Percentiles rank a stretch among this genome's conserved stretches.
phyloP scores from a whole-genome alignment of 1,139 yeast genomes.

The Pichia sp. region DNA sequence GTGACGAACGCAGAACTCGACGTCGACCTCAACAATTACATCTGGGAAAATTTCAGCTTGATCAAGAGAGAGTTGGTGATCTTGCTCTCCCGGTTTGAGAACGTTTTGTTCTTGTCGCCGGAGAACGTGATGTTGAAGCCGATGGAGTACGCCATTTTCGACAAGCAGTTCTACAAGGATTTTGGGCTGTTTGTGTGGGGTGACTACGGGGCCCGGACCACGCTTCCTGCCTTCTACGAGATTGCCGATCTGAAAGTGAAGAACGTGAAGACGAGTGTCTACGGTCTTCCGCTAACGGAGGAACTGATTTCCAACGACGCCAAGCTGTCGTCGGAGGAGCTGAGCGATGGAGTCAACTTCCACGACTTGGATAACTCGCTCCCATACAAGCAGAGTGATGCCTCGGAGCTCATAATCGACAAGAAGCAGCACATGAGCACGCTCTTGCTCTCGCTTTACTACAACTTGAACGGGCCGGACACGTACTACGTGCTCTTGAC shows the following conservation, averaged over 20 bases:
- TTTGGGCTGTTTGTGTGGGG: slow-evolving; percentile 57
- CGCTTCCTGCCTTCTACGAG: slow-evolving; percentile 55
- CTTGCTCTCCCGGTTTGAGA: slow-evolving; percentile 55
- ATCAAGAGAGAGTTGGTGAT: slow-evolving; percentile 63
- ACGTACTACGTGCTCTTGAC: slow-evolving; percentile 48
- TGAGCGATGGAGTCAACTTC: slow-evolving; percentile 24
- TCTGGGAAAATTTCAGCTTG: slow-evolving; percentile 24
- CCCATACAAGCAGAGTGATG: slow-evolving; percentile 60
- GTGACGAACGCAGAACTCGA: neutral
- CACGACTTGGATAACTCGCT: slow-evolving; percentile 57
- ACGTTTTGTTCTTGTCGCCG: slow-evolving; percentile 58
- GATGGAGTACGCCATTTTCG: slow-evolving; percentile 49
- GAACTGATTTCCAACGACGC: slow-evolving; percentile 10
- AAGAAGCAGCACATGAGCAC: slow-evolving; percentile 52
- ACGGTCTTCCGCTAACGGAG: slow-evolving; percentile 26
- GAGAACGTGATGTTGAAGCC: slow-evolving; percentile 60
- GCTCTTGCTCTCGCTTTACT: slow-evolving; percentile 50
- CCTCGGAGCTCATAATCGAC: slow-evolving; percentile 55
- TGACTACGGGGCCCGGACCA: slow-evolving; percentile 60
- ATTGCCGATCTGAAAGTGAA: slow-evolving; percentile 41
- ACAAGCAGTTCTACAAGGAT: slow-evolving; percentile 34
- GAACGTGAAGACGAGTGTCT: slow-evolving; percentile 31
- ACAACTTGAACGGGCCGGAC: slow-evolving; percentile 58
- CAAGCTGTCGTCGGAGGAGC: slow-evolving; percentile 17
- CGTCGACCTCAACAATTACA: slow-evolving; percentile 15